Base-by-base conservation (phyloP, 1,139 yeast species). In the Blastobotrys persicus region DNA sequence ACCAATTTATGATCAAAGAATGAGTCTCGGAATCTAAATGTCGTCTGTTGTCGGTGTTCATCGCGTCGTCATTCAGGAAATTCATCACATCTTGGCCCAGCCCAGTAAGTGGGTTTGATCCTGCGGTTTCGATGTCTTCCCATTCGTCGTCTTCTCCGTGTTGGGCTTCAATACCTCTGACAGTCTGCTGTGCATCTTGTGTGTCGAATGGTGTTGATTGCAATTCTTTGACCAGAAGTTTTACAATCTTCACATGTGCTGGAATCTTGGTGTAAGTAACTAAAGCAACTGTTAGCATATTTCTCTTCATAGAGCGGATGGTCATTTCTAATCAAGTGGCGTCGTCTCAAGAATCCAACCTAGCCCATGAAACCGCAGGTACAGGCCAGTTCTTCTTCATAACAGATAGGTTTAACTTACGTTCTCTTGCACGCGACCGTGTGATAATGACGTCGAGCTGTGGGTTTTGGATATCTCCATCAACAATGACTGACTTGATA, bases 391-490 rank as follows among this genome's bases (percentile, higher is more conserved):
- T n/a, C n/a, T n/a, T n/a, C n/a, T n/a, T n/a, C n/a, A n/a, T n/a
- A n/a, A n/a, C n/a, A n/a, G n/a, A n/a, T n/a, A n/a, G n/a, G 20
- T 13, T 14, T 1, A 54, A 62, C 51, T 61, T 49, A 50, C 59
- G 75, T n/a, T 73, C 68, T 57, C 79, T 81, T 2, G 95, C 81
- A 83, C 82, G 85, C 0, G 97, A 88, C 59, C 98, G 76, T 0
- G 98, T 92, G 6, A 88, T 70, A 40, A 91, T 89, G 32, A 80
- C 62, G 49, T 80, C 80, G 1, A 78, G 77, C 26, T 80, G 75
- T 55, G 81, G 78, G 0, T 87, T 85, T 17, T 85, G 74, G 11
- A 83, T 72, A 53, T 89, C 95, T 3, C 96, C 97, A 59, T 88
- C 79, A 0, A 91, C 96, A 9, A 70, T 55, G 6, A 88, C 65